Base-by-base conservation (phyloP, 2,329 filamentous ascomycete species). In the Neonectria ditissima region DNA sequence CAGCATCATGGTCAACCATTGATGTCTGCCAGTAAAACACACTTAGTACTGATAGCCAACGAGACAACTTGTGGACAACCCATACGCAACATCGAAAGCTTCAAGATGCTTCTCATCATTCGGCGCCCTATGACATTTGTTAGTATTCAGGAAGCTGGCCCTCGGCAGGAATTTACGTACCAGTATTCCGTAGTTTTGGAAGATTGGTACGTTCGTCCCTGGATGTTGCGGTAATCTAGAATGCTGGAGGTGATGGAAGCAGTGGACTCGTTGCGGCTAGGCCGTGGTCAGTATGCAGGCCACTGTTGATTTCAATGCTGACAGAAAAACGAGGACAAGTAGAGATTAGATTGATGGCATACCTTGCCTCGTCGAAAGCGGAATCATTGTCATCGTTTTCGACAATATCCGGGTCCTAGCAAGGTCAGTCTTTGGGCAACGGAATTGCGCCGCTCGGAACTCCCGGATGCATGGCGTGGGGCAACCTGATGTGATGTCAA, bases 1-100 rank as follows among this genome's bases (percentile, higher is more conserved):
- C 5, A 68, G 55, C 65, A 68, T 67, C 55, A 68, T 68, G 1
- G 61, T 68, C 5, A 68, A 47, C 66, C 66, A 68, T 48, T 67
- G 52, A 7, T 68, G 65, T 5, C 66, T 68, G 22, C 22, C 18
- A 30, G 8, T 11, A 47, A 2, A 10, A 34, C 13, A 37, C 13
- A 5, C 16, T 8, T 5, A 30, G 6, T 9, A 18, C 57, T 28
- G 48, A 8, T n/a, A 13, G 13, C 18, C 3, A 20, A 10, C 16
- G 14, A 22, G 20, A 34, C 34, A 5, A 48, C 43, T n/a, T 34
- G 20, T 13, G 20, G 39, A 10, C 9, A 6, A 13, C 2, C 11
- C 55, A 13, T 57, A 50, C 66, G 66, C 66, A 1, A 67, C 62
- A 7, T 67, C 62, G 39, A 67, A 68, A 11, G 66, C 62, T 13